These are phyloP conservation scores for Pythium monospermum DNA, from an alignment of 352 stramenopile genomes.

Conservation along the genomic window DNA sequence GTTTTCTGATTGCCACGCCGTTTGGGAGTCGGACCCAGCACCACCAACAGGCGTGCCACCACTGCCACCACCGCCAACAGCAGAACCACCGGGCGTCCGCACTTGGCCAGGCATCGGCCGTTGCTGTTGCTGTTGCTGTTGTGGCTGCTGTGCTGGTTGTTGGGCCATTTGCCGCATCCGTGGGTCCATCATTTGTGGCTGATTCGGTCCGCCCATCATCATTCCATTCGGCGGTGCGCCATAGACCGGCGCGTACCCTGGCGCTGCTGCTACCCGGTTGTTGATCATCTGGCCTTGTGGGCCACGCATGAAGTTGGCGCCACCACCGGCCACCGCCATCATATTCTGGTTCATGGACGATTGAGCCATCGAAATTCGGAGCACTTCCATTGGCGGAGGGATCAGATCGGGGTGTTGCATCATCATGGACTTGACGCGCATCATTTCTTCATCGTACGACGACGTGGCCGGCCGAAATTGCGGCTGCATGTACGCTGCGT, in stretches of 20 bases:
- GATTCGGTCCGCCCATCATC: slow-evolving; percentile 52
- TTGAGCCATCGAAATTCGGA: slow-evolving; percentile 82
- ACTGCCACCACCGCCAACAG: slow-evolving; percentile 19
- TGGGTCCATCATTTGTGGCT: slow-evolving; percentile 33
- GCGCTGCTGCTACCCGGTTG: slow-evolving; percentile 32
- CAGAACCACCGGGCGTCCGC: slow-evolving; percentile 34
- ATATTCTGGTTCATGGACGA: slow-evolving; percentile 52
- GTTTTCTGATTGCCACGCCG: slow-evolving; percentile 85
- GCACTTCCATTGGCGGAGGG: slow-evolving; percentile 79
- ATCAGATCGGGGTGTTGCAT: slow-evolving; percentile 86
- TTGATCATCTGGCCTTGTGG: slow-evolving; percentile 56
- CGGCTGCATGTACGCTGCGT: slow-evolving; percentile 62
- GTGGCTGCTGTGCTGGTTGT: slow-evolving; percentile 27
- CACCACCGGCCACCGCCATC: slow-evolving; percentile 59
- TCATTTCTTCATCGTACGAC: slow-evolving; percentile 84
- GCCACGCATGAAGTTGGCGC: slow-evolving; percentile 61
- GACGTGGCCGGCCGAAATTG: slow-evolving; percentile 57
- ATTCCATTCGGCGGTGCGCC: slow-evolving; percentile 42
- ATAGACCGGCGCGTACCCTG: slow-evolving; percentile 48
- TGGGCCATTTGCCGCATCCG: slow-evolving; percentile 39
- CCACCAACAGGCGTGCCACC: background rate
- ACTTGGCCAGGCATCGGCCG: slow-evolving; percentile 37
- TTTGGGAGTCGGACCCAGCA: slow-evolving; percentile 59
- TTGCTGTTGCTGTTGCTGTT: slow-evolving; percentile 25
- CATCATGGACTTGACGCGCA: slow-evolving; percentile 86